Conservation (phyloP, 23 red algal genomes). For the Cyanidium caldarium region DNA sequence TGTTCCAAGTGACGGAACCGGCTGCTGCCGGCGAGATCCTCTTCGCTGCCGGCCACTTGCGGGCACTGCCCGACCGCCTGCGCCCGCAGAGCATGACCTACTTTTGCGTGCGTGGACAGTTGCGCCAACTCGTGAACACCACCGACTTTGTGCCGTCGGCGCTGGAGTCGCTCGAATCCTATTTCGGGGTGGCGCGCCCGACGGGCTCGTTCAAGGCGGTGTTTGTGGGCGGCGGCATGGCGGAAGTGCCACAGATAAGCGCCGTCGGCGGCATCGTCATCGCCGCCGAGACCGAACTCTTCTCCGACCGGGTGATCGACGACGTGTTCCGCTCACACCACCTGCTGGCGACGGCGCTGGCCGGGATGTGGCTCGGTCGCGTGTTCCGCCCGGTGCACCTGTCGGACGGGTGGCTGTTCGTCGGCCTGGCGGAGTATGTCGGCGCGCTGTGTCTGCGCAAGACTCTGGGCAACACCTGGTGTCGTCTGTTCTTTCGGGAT, state of each 20-base stretch:
- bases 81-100: conserved; percentile 52
- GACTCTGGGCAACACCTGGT: conserved; percentile 76
- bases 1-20: neutral
- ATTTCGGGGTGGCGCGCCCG: conserved; percentile 47
- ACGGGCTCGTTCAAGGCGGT: conserved; percentile 43
- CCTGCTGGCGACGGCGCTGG: conserved; percentile 31
- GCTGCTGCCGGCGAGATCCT: conserved; percentile 49
- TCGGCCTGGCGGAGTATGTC: conserved; percentile 43
- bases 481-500: conserved; percentile 30
- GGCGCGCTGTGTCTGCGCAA: conserved; percentile 27
- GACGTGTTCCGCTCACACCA: conserved; percentile 41
- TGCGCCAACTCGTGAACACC: conserved; percentile 53
- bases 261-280: conserved; percentile 49
- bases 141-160: conserved; percentile 47
- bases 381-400: conserved; percentile 28
- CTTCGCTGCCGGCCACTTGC: conserved; percentile 58
- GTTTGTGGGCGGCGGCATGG: conserved; percentile 28
- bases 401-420: conserved; percentile 57
- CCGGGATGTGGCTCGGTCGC: conserved; percentile 26
- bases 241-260: neutral
- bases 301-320: conserved; percentile 39
- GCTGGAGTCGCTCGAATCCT: conserved; percentile 37
- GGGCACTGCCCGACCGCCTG: conserved; percentile 54
- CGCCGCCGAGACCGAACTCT: conserved; percentile 30
- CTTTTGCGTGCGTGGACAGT: conserved; percentile 65